Conservation (phyloP, 2,329 filamentous ascomycete genomes). For the Nemania abortiva region DNA sequence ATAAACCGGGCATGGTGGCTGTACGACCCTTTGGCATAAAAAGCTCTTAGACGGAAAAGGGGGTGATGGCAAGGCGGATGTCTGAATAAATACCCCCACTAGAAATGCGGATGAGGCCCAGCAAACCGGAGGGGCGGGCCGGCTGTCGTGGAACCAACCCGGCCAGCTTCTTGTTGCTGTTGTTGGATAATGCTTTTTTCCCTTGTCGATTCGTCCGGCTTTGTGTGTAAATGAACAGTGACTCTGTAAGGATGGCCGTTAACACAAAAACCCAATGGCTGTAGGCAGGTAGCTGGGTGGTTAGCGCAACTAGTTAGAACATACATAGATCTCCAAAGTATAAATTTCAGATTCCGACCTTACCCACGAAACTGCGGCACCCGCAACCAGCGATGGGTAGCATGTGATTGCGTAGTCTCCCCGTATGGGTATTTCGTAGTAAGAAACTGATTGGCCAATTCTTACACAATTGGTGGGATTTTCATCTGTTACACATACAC, state of each 20-base stretch:
- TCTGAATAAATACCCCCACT: neutral
- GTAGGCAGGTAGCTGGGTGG: neutral
- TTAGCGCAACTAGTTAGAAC: neutral
- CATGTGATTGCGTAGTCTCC: neutral
- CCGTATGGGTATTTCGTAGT: neutral
- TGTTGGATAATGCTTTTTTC: neutral
- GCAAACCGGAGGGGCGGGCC: neutral
- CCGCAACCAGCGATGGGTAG: neutral
- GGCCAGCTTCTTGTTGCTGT: neutral
- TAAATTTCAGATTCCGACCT: neutral
- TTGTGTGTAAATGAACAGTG: neutral
- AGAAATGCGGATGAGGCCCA: neutral
- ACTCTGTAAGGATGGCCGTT: no score
- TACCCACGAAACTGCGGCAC: neutral
- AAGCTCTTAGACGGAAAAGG: neutral
- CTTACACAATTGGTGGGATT: neutral
- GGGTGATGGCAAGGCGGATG: neutral
- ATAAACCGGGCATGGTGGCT: conserved; percentile 15
- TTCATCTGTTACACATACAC: conserved; percentile 2
- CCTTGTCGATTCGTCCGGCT: neutral
- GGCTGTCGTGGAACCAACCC: neutral
- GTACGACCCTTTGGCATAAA: neutral
- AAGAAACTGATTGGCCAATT: neutral
- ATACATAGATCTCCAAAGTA: neutral
- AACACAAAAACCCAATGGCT: neutral